A percentile compares a stretch with the other conserved stretches of the same genome.
Conservation (phyloP, 352 stramenopile species). For the Phytophthora quininea region DNA sequence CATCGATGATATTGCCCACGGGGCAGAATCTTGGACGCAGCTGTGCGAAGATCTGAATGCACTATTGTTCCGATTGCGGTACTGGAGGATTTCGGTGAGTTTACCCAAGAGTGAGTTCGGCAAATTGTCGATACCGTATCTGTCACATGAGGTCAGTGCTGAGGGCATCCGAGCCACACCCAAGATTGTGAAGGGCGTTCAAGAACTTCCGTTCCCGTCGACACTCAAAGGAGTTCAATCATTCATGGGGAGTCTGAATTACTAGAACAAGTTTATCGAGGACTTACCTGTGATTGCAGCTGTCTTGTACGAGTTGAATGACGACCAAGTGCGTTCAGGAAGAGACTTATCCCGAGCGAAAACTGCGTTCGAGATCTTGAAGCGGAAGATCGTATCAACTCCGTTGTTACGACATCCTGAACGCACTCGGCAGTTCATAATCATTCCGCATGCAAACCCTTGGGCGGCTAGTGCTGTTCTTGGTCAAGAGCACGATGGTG, state of each 20-base stretch:
- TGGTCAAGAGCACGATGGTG: constrained; percentile 15
- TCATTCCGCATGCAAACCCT: constrained; percentile 13
- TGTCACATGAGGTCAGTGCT: constrained; percentile 4
- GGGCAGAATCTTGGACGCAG: constrained; percentile 11
- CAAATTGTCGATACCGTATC: constrained; percentile 15
- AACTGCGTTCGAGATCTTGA: constrained; percentile 11
- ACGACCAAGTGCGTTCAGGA: not conserved
- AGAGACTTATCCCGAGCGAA: not conserved
- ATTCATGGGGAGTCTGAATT: constrained; percentile 23
- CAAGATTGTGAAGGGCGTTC: too few relatives aligned
- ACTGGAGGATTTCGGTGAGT: constrained; percentile 27
- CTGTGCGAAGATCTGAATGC: constrained; percentile 9
- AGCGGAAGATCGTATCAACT: constrained; percentile 7
- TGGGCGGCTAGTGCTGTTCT: constrained; percentile 9
- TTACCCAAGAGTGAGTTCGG: constrained; percentile 29
- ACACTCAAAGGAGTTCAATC: constrained; percentile 11
- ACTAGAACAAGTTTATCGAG: constrained; percentile 24
- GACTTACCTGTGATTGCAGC: constrained; percentile 10
- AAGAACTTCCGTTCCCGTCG: constrained; percentile 1
- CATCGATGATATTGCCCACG: constrained; percentile 32
- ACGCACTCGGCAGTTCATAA: not conserved
- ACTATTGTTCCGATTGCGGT: constrained; percentile 13
- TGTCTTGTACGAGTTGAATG: too few relatives aligned
- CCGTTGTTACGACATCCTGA: constrained; percentile 13
- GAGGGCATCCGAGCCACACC: constrained; percentile 11